These are phyloP conservation scores for Hanseniaspora jakobsenii DNA, from an alignment of 805 yeast genomes.

Conservation along the genomic window DNA sequence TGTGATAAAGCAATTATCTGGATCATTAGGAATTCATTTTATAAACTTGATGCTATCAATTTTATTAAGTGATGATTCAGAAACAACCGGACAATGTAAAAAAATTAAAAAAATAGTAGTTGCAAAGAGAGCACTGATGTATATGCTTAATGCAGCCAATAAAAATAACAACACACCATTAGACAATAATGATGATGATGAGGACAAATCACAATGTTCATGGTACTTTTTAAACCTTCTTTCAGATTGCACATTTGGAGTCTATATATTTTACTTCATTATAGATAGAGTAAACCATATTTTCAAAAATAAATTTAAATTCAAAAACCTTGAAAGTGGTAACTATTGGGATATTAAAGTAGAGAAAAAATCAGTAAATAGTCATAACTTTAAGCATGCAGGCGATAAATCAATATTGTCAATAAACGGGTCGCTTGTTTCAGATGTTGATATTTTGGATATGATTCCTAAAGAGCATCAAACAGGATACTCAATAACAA, in stretches of 20 bases:
- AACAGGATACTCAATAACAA: constrained; percentile 6
- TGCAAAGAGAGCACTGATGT: background rate
- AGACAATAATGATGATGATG: constrained; percentile 23
- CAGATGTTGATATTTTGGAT: background rate
- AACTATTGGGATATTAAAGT: constrained; percentile 24
- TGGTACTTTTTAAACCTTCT: constrained; percentile 87
- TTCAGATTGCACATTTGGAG: constrained; percentile 88
- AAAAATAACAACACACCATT: background rate
- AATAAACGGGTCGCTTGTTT: constrained; percentile 4
- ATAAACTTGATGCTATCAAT: constrained; percentile 64
- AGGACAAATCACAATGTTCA: constrained; percentile 65
- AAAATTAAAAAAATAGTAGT: constrained; percentile 2
- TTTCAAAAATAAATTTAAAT: constrained; percentile 22
- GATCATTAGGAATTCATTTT: constrained; percentile 74
- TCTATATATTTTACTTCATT: constrained; percentile 57
- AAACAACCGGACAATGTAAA: background rate
- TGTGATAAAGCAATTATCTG: constrained; percentile 78
- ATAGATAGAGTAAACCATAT: constrained; percentile 41
- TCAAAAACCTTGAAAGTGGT: constrained; percentile 39
- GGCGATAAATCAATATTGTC: constrained; percentile 12
- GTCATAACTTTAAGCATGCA: constrained; percentile 3
- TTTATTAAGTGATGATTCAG: constrained; percentile 31
- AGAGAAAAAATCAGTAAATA: constrained; percentile 7
- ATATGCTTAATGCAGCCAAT: too few species aligned
- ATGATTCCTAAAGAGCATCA: constrained; percentile 8